A percentile compares a stretch with the other conserved stretches of the same genome.
These are phyloP conservation scores for Astrothelium macrocarpum DNA, from an alignment of 495 filamentous ascomycete species.

Conservation along the genomic window DNA sequence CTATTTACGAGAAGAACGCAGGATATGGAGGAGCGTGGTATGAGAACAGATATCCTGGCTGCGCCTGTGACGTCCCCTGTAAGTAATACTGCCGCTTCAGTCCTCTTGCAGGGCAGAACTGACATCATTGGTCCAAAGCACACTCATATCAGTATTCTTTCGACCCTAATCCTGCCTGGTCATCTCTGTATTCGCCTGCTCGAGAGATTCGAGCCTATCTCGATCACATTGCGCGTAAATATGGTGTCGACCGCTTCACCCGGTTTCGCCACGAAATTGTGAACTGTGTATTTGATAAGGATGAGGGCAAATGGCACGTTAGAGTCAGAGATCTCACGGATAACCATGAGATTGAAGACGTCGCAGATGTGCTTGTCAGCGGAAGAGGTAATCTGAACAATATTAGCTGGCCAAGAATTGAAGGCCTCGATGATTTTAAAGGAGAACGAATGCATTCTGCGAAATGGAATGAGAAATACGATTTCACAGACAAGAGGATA, in stretches of 20 bases:
- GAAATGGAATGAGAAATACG: slow-evolving; percentile 28
- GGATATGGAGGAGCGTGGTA: slow-evolving; percentile 66
- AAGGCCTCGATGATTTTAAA: slow-evolving; percentile 25
- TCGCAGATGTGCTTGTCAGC: slow-evolving; percentile 24
- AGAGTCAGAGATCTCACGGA: slow-evolving; percentile 24
- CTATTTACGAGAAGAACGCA: slow-evolving; percentile 71
- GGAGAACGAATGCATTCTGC: slow-evolving; percentile 32
- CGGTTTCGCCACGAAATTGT: slow-evolving; percentile 25
- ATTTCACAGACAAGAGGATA: slow-evolving; percentile 30
- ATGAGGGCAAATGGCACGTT: slow-evolving; percentile 26
- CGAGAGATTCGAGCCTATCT: slow-evolving; percentile 31
- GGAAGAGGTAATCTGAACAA: slow-evolving; percentile 29
- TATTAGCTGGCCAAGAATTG: slow-evolving; percentile 27
- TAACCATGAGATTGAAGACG: slow-evolving; percentile 19
- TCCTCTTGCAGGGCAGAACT: not conserved
- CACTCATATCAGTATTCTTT: slow-evolving; percentile 30
- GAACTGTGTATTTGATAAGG: slow-evolving; percentile 22
- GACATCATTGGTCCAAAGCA: not conserved
- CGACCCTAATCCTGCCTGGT: slow-evolving; percentile 30
- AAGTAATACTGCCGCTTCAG: slow-evolving; percentile 14
- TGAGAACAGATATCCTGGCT: slow-evolving; percentile 60
- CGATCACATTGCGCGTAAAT: slow-evolving; percentile 24
- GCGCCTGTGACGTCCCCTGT: slow-evolving; percentile 38
- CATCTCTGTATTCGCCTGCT: slow-evolving; percentile 27
- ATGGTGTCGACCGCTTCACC: slow-evolving; percentile 30